These are phyloP conservation scores for Cladosporium oxysporum DNA, from an alignment of 2,329 filamentous ascomycete species.

Conservation along the genomic window DNA sequence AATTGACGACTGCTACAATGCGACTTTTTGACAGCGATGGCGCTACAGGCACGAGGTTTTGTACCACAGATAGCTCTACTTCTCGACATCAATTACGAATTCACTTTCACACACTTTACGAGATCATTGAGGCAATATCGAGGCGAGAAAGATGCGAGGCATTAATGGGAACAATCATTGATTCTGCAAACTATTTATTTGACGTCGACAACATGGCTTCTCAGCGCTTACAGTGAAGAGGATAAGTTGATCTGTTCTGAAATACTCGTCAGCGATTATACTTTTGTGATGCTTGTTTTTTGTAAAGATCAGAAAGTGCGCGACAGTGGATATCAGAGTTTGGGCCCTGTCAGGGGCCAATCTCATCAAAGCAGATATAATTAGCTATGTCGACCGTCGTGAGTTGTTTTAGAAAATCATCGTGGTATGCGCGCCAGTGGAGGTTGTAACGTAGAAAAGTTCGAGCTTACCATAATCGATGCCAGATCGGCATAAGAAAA, in stretches of 20 bases:
- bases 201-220: not conserved
- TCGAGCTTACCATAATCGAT: not conserved
- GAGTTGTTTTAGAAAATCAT: slow-evolving; percentile 40
- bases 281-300: not conserved
- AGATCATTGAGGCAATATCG: not conserved
- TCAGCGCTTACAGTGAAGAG: slow-evolving; percentile 1
- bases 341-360: slow-evolving; percentile 39
- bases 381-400: slow-evolving; percentile 45
- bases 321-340: slow-evolving; percentile 13
- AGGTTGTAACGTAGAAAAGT: not conserved
- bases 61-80: not conserved
- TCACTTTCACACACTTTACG: not conserved
- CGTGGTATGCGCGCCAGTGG: slow-evolving; percentile 27
- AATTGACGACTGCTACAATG: not conserved
- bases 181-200: not conserved
- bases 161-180: not conserved
- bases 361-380: slow-evolving; percentile 41
- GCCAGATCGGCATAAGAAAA: too few relatives aligned
- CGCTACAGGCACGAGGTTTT: not conserved
- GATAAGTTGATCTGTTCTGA: not conserved
- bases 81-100: too few relatives aligned
- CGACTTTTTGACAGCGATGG: slow-evolving; percentile 6
- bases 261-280: slow-evolving; percentile 10
- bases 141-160: not conserved
- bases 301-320: not conserved